Evolutionary conservation across 768 basidiomycete species (phyloP).

Genomic region (Phanerochaete sordida): DNA sequence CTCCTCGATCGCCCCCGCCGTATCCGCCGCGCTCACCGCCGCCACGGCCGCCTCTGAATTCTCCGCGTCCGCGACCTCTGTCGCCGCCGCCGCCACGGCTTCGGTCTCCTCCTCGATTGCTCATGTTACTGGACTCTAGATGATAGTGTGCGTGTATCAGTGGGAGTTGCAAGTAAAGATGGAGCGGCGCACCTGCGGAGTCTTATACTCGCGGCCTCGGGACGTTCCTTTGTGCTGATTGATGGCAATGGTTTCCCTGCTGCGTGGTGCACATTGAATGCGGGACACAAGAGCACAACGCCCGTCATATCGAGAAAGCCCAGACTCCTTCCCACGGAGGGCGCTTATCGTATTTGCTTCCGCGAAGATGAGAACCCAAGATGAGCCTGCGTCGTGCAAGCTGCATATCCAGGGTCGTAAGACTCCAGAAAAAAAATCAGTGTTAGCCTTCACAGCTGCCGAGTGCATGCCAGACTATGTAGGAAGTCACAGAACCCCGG

Average conservation of each 20-base stretch:
- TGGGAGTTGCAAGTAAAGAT: neutral
- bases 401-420: too few species aligned
- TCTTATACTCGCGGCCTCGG: constrained; percentile 4
- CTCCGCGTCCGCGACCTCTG: constrained; percentile 29
- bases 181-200: neutral
- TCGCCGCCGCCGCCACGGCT: constrained; percentile 32
- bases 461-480: too few species aligned
- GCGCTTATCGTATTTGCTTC: too few species aligned
- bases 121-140: neutral
- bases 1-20: constrained; percentile 24
- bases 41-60: constrained; percentile 25
- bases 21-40: constrained; percentile 27
- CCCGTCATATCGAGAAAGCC: neutral
- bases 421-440: too few species aligned
- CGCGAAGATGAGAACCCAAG: too few species aligned
- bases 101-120: constrained; percentile 28
- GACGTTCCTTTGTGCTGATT: neutral
- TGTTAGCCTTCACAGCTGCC: too few species aligned
- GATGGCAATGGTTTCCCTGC: neutral
- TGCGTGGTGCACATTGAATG: neutral
- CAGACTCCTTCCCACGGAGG: neutral
- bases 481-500: too few species aligned
- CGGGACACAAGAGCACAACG: neutral
- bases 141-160: neutral
- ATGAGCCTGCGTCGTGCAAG: too few species aligned